A percentile compares a stretch with the other conserved stretches of the same genome.
These are phyloP conservation scores for Fusarium miscanthi DNA, from an alignment of 2,329 filamentous ascomycete species.

Conservation along the genomic window DNA sequence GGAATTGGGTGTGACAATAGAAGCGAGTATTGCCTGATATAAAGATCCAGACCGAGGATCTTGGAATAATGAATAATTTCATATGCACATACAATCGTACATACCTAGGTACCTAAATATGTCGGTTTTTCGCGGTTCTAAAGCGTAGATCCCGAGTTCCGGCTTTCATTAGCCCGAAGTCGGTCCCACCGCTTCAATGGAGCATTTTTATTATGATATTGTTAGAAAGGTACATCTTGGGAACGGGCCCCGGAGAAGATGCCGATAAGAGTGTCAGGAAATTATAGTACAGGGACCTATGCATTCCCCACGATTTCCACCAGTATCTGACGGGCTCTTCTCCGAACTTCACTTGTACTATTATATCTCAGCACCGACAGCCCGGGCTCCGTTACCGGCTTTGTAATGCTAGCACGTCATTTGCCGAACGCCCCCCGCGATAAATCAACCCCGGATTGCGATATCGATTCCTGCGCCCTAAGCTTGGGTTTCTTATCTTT, in stretches of 20 bases:
- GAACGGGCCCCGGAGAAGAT: slow-evolving; percentile 15
- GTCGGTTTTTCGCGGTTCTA: slow-evolving; percentile 27
- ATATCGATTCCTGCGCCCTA: slow-evolving; percentile 28
- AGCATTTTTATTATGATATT: background rate
- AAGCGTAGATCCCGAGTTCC: slow-evolving; percentile 26
- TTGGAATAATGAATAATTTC: background rate
- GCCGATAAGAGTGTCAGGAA: slow-evolving; percentile 1
- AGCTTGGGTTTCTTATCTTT: slow-evolving; percentile 12
- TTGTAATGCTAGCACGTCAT: slow-evolving; percentile 48
- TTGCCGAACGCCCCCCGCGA: slow-evolving; percentile 40
- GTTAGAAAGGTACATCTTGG: slow-evolving; percentile 18
- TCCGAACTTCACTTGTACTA: slow-evolving; percentile 28
- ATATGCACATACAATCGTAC: background rate
- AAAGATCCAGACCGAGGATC: slow-evolving; percentile 6
- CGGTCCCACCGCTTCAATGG: background rate
- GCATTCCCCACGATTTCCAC: background rate
- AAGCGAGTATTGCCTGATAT: slow-evolving; percentile 6
- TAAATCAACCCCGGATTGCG: slow-evolving; percentile 42
- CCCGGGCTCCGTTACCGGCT: slow-evolving; percentile 44
- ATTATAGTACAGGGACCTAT: background rate
- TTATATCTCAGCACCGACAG: slow-evolving; percentile 36
- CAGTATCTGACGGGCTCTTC: slow-evolving; percentile 2
- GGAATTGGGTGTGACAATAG: background rate
- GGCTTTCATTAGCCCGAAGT: slow-evolving; percentile 13
- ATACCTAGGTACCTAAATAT: background rate